Percentiles rank a stretch among this genome's conserved stretches.
These are phyloP conservation scores for Prosopis cineraria DNA, from an alignment of 306 rosid genomes.

Conservation along the genomic window DNA sequence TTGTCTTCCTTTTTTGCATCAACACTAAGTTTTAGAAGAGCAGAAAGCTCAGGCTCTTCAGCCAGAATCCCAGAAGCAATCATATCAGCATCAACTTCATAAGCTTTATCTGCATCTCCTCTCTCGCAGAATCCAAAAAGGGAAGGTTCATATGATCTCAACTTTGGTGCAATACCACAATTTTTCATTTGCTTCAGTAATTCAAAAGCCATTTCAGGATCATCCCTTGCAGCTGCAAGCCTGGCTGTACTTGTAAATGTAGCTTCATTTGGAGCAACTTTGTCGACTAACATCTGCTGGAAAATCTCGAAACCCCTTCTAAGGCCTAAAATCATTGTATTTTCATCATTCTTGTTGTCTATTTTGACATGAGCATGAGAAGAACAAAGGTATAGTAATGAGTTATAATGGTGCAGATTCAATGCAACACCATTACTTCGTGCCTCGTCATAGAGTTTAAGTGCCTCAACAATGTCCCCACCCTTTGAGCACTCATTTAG, in stretches of 20 bases:
- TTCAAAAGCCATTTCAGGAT: slow-evolving; percentile 85
- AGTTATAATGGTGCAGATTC: slow-evolving; percentile 59
- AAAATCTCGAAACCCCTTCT: slow-evolving; percentile 80
- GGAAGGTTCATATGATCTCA: slow-evolving; percentile 90
- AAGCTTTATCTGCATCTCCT: slow-evolving; percentile 73
- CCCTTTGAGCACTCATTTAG: slow-evolving; percentile 60
- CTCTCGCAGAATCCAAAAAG: slow-evolving; percentile 77
- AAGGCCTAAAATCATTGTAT: slow-evolving; percentile 34
- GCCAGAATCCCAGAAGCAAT: slow-evolving; percentile 52
- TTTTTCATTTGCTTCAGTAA: slow-evolving; percentile 73
- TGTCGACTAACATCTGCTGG: slow-evolving; percentile 63
- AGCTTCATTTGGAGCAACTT: slow-evolving; percentile 72
- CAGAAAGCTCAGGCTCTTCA: slow-evolving; percentile 78
- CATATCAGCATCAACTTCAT: slow-evolving; percentile 79
- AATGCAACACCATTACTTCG: slow-evolving; percentile 44
- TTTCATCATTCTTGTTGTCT: slow-evolving; percentile 15
- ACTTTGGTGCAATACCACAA: slow-evolving; percentile 57
- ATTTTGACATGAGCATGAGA: slow-evolving; percentile 31
- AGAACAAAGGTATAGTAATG: slow-evolving; percentile 68
- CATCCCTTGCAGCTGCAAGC: slow-evolving; percentile 68
- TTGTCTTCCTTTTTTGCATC: slow-evolving; percentile 48
- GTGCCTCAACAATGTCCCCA: slow-evolving; percentile 63
- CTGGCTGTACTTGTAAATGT: slow-evolving; percentile 85
- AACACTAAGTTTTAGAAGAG: slow-evolving; percentile 65
- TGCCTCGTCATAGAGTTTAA: slow-evolving; percentile 74